These are phyloP conservation scores for Talaromyces sp. DNA, from an alignment of 2,329 filamentous ascomycete species.

Conservation along the genomic window DNA sequence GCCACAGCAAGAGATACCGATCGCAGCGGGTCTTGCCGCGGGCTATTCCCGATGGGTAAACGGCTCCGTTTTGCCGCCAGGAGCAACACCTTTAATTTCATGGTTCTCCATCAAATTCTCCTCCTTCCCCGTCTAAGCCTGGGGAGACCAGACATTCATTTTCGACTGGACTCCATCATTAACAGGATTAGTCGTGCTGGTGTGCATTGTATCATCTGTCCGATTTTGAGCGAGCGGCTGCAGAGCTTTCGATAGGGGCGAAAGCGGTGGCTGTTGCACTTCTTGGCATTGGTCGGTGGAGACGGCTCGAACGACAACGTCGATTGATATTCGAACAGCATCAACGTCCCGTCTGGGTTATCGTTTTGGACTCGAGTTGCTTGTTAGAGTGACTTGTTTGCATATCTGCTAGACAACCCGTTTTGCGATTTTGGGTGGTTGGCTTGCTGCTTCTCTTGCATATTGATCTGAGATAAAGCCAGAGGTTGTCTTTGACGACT, in stretches of 20 bases:
- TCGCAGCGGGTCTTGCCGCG: slow-evolving; percentile 20
- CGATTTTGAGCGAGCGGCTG: not conserved
- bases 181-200: not conserved
- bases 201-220: not conserved
- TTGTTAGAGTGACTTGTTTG: not conserved
- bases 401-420: not conserved
- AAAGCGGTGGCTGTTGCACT: not conserved
- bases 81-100: slow-evolving; percentile 12
- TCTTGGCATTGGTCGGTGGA: not conserved
- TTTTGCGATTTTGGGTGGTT: too few species aligned
- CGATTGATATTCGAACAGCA: not conserved
- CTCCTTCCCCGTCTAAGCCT: not conserved
- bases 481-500: not conserved
- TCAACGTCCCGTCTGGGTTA: not conserved
- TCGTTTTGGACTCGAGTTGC: not conserved
- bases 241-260: not conserved
- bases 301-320: not conserved
- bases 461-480: not conserved
- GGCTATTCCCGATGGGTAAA: slow-evolving; percentile 18
- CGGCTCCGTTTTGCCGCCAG: slow-evolving; percentile 20
- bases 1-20: not conserved
- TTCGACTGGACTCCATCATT: not conserved
- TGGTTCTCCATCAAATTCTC: slow-evolving; percentile 10
- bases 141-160: not conserved
- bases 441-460: not conserved